Conservation (phyloP, 306 rosid genomes). For the Quercus suber region DNA sequence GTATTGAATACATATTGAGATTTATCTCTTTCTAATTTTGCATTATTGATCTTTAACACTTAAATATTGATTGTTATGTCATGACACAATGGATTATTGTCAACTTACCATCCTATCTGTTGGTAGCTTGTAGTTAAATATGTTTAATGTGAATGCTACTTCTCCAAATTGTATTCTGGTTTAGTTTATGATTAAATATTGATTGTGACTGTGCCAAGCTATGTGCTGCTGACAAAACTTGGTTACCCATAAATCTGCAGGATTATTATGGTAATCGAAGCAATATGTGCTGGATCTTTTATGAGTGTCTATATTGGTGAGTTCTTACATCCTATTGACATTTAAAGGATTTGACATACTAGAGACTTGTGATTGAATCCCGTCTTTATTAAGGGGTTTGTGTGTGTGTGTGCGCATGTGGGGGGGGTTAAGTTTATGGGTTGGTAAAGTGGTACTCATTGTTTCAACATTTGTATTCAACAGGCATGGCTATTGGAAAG, state of each 20-base stretch:
- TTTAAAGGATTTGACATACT: constrained; percentile 1
- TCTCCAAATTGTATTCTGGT: background rate
- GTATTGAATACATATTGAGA: background rate
- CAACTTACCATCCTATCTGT: constrained; percentile 5
- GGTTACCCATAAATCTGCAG: constrained; percentile 50
- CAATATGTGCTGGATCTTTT: constrained; percentile 79
- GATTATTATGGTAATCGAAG: constrained; percentile 88
- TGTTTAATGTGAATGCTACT: background rate
- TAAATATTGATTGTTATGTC: background rate
- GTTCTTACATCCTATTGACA: constrained; percentile 8
- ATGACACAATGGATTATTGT: background rate
- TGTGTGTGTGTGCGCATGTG: no score
- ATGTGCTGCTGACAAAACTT: constrained; percentile 14
- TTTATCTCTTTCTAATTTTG: background rate
- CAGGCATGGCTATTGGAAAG: background rate
- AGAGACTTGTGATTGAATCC: background rate
- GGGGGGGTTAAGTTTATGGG: no score
- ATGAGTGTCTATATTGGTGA: constrained; percentile 81
- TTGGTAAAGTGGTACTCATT: background rate
- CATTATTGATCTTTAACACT: background rate
- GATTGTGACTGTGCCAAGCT: constrained; percentile 7
- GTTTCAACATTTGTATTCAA: background rate
- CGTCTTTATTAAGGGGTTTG: background rate
- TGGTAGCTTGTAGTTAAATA: background rate
- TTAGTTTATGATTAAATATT: constrained; percentile 3